Percentiles rank a stretch among this genome's conserved stretches.
Evolutionary conservation across 192 early-diverging fungal genomes (phyloP).

Genomic region (Mortierella alpina): DNA sequence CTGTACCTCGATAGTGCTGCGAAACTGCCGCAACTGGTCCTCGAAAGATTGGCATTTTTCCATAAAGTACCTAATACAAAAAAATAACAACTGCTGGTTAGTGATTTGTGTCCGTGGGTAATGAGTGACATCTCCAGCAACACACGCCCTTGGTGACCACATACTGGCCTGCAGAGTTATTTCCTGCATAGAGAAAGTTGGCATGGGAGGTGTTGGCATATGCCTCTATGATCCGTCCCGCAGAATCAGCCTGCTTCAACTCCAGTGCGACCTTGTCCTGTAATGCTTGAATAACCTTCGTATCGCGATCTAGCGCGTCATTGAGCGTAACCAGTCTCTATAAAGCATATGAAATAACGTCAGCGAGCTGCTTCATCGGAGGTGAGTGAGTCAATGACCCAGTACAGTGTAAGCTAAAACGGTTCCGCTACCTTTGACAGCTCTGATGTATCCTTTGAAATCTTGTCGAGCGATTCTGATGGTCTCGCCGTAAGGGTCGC

Average conservation of each 20-base stretch:
- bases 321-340: constrained; percentile 42
- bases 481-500: constrained; percentile 30
- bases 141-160: neutral
- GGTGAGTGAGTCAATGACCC: neutral
- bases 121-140: too few relatives aligned
- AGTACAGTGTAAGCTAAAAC: neutral
- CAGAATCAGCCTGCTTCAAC: constrained; percentile 49
- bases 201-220: constrained; percentile 44
- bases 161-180: constrained; percentile 51
- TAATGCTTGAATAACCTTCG: constrained; percentile 30
- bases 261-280: constrained; percentile 43
- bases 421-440: constrained; percentile 28
- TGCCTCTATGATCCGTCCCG: constrained; percentile 50
- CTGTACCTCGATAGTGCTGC: constrained; percentile 43
- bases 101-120: too few relatives aligned
- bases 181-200: constrained; percentile 49
- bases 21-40: constrained; percentile 34
- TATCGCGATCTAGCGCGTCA: constrained; percentile 46
- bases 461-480: constrained; percentile 46
- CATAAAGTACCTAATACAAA: constrained; percentile 31
- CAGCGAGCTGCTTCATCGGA: neutral
- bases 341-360: neutral
- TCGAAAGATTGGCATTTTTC: constrained; percentile 43
- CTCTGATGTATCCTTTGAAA: constrained; percentile 41
- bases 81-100: neutral